A percentile compares a stretch with the other conserved stretches of the same genome.
Evolutionary conservation across 495 filamentous ascomycete genomes (phyloP).

Genomic region (Aspergillus homomorphus): DNA sequence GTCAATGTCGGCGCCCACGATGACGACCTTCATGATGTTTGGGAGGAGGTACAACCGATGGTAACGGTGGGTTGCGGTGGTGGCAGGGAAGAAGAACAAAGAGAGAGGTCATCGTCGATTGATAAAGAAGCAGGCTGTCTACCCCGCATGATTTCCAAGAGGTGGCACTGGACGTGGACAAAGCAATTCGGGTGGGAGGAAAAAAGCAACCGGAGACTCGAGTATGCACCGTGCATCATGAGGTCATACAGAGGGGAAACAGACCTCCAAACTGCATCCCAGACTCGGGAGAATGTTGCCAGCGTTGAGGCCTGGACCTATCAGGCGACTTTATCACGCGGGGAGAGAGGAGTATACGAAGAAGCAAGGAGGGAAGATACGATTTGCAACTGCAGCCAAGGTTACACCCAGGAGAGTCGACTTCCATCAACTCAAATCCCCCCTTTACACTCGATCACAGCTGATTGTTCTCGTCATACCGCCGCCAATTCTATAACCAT

Average conservation of each 20-base stretch:
- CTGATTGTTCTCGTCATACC: no score
- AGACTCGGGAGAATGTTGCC: no score
- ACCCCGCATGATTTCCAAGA: background rate
- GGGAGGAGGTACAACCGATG: background rate
- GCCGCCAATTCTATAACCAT: slow-evolving; percentile 12
- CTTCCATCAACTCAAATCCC: no score
- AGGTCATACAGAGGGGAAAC: background rate
- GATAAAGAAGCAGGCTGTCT: background rate
- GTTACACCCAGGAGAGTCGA: background rate
- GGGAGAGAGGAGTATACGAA: background rate
- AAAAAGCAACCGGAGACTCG: background rate
- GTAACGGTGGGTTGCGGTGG: background rate
- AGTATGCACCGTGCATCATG: background rate
- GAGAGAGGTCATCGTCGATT: background rate
- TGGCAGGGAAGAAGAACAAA: background rate
- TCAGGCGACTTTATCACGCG: background rate
- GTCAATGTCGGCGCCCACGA: slow-evolving; percentile 1
- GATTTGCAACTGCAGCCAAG: background rate
- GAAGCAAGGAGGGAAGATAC: background rate
- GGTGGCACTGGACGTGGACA: background rate
- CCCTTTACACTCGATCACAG: no score
- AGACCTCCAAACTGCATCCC: background rate
- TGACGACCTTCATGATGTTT: slow-evolving; percentile 6
- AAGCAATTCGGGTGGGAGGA: background rate
- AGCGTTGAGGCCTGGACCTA: no score